Conservation (phyloP, 495 filamentous ascomycete genomes). For the Opeltia flavorubescens region DNA sequence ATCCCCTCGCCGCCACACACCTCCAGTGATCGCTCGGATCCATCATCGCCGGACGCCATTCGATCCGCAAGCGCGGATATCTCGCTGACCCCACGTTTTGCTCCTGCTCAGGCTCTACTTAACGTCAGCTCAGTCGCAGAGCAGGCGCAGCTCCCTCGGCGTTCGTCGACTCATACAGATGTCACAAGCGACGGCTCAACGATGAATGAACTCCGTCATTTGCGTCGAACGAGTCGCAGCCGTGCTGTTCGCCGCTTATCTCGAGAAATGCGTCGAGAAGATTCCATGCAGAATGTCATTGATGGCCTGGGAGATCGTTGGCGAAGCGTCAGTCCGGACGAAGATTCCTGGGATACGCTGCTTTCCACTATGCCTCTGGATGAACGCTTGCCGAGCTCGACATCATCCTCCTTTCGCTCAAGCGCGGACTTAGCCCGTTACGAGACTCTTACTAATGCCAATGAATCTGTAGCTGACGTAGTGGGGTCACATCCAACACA, state of each 20-base stretch:
- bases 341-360: conserved; percentile 64
- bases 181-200: not conserved
- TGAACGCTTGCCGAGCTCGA: conserved; percentile 55
- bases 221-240: conserved; percentile 10
- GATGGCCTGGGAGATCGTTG: conserved; percentile 77
- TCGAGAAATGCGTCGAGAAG: conserved; percentile 1
- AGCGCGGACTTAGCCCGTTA: not conserved
- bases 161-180: not conserved
- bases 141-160: not conserved
- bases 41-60: conserved; percentile 13
- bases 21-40: conserved; percentile 17
- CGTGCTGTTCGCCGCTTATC: not conserved
- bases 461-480: not conserved
- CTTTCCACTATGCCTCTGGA: conserved; percentile 70
- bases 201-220: conserved; percentile 6
- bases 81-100: conserved; percentile 31
- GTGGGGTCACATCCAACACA: not conserved
- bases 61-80: conserved; percentile 13
- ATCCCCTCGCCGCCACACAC: conserved; percentile 19
- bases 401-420: not conserved
- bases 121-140: not conserved
- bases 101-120: conserved; percentile 27
- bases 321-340: conserved; percentile 65
- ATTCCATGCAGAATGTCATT: conserved; percentile 20
- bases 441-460: not conserved